Evolutionary conservation across 306 rosid species (phyloP).

Genomic region (Hippophae gyantsensis): DNA sequence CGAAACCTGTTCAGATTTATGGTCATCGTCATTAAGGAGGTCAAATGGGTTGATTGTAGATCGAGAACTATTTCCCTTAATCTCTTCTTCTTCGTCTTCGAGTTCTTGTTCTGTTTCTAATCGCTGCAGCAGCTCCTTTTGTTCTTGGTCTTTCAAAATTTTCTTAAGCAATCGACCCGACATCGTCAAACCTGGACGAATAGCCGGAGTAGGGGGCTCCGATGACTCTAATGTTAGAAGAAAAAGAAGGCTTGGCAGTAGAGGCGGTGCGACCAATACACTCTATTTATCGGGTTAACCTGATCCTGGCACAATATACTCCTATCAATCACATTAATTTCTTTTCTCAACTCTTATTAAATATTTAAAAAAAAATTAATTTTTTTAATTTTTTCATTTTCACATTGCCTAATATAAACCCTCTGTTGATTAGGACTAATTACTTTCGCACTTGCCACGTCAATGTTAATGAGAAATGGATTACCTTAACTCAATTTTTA

Average conservation of each 20-base stretch:
- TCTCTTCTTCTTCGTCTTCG: slow-evolving; percentile 12
- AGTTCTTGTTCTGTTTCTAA: slow-evolving; percentile 25
- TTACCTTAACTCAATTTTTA: no score
- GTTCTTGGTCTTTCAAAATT: slow-evolving; percentile 47
- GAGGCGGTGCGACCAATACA: no score
- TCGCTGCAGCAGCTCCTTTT: not conserved
- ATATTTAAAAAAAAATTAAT: no score
- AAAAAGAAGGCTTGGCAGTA: no score
- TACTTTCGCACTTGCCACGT: not conserved
- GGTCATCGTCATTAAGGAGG: slow-evolving; percentile 37
- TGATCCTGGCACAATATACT: not conserved
- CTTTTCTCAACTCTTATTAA: no score
- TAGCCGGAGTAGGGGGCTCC: no score
- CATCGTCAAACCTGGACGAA: slow-evolving; percentile 25
- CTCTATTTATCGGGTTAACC: no score
- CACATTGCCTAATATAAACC: no score
- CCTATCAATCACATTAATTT: no score
- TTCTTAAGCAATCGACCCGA: slow-evolving; percentile 58
- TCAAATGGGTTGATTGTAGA: slow-evolving; percentile 59
- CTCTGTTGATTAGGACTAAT: not conserved
- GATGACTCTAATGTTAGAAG: no score
- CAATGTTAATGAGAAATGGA: not conserved
- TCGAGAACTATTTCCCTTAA: slow-evolving; percentile 23
- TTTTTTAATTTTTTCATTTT: no score
- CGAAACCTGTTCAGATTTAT: slow-evolving; percentile 40